Evolutionary conservation across 2,329 filamentous ascomycete genomes (phyloP).

Genomic region (Apiospora koreana): DNA sequence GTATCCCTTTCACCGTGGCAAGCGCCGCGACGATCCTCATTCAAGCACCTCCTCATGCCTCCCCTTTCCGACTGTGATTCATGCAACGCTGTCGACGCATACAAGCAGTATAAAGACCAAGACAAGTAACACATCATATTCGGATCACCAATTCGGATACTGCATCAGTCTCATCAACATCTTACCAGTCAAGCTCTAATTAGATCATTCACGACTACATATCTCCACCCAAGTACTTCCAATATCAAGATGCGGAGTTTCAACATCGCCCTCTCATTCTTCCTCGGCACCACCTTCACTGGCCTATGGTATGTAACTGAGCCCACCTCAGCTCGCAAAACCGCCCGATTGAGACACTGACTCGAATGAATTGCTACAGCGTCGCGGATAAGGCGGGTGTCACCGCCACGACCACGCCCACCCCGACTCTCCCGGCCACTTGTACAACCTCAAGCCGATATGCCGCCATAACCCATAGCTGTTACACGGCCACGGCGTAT

Average conservation of each 20-base stretch:
- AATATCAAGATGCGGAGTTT: not conserved
- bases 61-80: not conserved
- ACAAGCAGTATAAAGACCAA: not conserved
- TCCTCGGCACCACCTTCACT: not conserved
- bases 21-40: not conserved
- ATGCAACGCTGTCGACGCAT: not conserved
- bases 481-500: constrained; percentile 3
- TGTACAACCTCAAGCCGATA: not conserved
- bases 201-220: not conserved
- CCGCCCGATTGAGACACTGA: not conserved
- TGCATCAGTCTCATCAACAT: not conserved
- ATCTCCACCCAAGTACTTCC: not conserved
- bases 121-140: not conserved
- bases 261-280: not conserved
- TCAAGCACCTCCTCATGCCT: not conserved
- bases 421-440: not conserved
- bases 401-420: not conserved
- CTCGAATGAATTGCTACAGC: not conserved
- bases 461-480: not conserved
- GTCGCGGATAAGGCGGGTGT: not conserved
- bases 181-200: not conserved
- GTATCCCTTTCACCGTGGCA: not conserved
- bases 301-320: not conserved
- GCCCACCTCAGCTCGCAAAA: not conserved
- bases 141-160: not conserved